Evolutionary conservation across 257 asterid species (phyloP).

Genomic region (Echites panduratus): DNA sequence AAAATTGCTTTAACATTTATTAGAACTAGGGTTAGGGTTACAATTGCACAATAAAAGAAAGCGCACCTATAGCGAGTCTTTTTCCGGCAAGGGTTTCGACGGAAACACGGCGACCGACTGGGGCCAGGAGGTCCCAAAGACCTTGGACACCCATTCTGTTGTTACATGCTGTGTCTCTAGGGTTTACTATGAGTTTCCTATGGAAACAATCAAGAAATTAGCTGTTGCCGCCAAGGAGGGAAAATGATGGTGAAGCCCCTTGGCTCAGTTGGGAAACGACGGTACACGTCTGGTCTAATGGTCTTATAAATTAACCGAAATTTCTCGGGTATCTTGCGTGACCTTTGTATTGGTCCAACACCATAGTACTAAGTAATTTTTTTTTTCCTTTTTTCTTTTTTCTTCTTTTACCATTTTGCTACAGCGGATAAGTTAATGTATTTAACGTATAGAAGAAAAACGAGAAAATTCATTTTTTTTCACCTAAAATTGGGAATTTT

Average conservation of each 20-base stretch:
- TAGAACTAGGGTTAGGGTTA: conserved; percentile 27
- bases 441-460: too few relatives aligned
- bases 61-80: conserved; percentile 82
- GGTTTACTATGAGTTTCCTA: not conserved
- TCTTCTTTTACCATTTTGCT: too few relatives aligned
- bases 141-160: conserved; percentile 96
- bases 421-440: too few relatives aligned
- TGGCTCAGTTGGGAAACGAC: not conserved
- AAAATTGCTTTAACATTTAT: not conserved
- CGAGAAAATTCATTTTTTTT: too few relatives aligned
- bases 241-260: conserved; percentile 14
- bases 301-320: too few relatives aligned
- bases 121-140: conserved; percentile 91
- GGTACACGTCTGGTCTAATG: not conserved
- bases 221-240: conserved; percentile 18
- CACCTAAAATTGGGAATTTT: too few relatives aligned
- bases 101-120: conserved; percentile 97
- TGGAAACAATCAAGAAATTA: not conserved
- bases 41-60: not conserved
- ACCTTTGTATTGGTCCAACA: too few relatives aligned
- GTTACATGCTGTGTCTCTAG: not conserved
- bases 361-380: too few relatives aligned
- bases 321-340: too few relatives aligned
- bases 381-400: too few relatives aligned
- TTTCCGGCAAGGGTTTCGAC: conserved; percentile 93